Evolutionary conservation across 202 grass and related monocot species (phyloP).

Genomic region (Carex sylvatica): DNA sequence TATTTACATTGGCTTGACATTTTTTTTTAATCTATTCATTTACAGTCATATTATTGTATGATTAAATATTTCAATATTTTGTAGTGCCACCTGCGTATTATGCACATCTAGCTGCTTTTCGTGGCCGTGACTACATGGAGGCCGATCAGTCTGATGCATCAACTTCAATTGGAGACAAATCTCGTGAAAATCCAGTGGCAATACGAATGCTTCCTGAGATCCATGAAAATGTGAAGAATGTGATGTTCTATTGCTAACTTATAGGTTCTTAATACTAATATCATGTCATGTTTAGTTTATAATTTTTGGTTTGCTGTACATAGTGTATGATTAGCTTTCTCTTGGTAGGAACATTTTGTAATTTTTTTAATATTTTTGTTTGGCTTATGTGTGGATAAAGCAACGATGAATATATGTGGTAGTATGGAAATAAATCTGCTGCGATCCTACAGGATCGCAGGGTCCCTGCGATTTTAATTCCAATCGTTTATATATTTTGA

Average conservation of each 20-base stretch:
- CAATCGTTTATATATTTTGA: no score
- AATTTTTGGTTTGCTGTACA: no score
- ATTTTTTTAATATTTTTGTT: no score
- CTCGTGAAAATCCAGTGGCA: slow-evolving; percentile 38
- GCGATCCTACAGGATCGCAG: no score
- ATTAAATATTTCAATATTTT: background rate
- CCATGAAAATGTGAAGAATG: slow-evolving; percentile 69
- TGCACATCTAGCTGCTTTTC: slow-evolving; percentile 71
- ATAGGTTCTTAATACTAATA: background rate
- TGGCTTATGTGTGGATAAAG: no score
- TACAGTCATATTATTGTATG: background rate
- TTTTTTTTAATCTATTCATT: background rate
- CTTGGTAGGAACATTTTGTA: no score
- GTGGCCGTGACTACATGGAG: slow-evolving; percentile 69
- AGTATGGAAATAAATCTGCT: no score
- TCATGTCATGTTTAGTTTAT: no score
- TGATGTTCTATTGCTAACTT: slow-evolving; percentile 88
- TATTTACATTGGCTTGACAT: background rate
- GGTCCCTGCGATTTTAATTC: no score
- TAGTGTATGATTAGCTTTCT: no score
- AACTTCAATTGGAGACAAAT: slow-evolving; percentile 32
- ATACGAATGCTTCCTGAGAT: slow-evolving; percentile 59
- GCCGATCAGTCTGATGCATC: slow-evolving; percentile 49
- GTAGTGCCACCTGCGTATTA: slow-evolving; percentile 82
- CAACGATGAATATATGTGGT: no score